Percentiles rank a stretch among this genome's conserved stretches.
Evolutionary conservation across 1,139 yeast genomes (phyloP).

Genomic region (Suhomyces atakaporum): DNA sequence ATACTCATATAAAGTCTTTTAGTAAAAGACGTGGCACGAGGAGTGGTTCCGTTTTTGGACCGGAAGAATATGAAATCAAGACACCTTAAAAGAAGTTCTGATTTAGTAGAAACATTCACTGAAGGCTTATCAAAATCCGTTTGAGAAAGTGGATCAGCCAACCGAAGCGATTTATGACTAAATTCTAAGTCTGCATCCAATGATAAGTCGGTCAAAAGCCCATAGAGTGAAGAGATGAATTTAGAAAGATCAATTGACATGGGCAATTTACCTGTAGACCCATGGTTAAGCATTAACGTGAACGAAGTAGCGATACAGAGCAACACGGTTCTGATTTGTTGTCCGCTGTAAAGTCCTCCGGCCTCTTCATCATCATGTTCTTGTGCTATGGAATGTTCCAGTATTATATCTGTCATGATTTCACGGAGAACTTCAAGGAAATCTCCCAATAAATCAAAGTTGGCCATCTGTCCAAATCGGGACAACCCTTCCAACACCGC

Average conservation of each 20-base stretch:
- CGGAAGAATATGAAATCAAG: slow-evolving; percentile 81
- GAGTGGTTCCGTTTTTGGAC: slow-evolving; percentile 68
- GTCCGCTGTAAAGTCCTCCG: slow-evolving; percentile 36
- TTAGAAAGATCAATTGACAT: slow-evolving; percentile 66
- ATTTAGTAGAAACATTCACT: slow-evolving; percentile 85
- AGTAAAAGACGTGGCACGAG: slow-evolving; percentile 79
- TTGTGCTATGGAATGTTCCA: slow-evolving; percentile 29
- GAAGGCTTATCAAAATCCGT: slow-evolving; percentile 51
- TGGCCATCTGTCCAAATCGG: slow-evolving; percentile 87
- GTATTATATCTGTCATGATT: slow-evolving; percentile 54
- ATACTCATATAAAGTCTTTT: slow-evolving; percentile 70
- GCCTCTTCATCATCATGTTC: slow-evolving; percentile 24
- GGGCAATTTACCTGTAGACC: slow-evolving; percentile 55
- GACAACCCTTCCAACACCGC: slow-evolving; percentile 90
- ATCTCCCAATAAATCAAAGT: slow-evolving; percentile 89
- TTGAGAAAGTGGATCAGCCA: slow-evolving; percentile 69
- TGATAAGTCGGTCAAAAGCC: slow-evolving; percentile 64
- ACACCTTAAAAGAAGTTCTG: slow-evolving; percentile 76
- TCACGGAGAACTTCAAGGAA: slow-evolving; percentile 87
- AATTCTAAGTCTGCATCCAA: slow-evolving; percentile 84
- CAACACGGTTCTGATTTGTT: slow-evolving; percentile 66
- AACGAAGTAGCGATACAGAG: slow-evolving; percentile 90
- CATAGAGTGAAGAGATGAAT: slow-evolving; percentile 73
- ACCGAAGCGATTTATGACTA: slow-evolving; percentile 74
- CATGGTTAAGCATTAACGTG: slow-evolving; percentile 73